Conservation (phyloP, 176 grass and related monocot genomes). For the Musa acuminata region DNA sequence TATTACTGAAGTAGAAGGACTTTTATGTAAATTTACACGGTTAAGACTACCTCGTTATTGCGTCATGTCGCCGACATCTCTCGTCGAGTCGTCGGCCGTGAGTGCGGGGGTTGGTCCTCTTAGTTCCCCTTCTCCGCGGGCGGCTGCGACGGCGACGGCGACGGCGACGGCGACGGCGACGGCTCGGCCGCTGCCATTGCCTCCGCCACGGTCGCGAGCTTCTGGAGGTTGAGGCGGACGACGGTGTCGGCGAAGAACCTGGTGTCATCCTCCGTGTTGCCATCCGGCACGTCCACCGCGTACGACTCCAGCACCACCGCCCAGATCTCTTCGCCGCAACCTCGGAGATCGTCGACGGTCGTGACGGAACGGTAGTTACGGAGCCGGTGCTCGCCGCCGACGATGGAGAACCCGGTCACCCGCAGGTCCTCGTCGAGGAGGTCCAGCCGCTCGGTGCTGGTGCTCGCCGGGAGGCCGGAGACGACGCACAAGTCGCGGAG, state of each 20-base stretch:
- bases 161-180: too few relatives aligned
- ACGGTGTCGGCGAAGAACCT: slow-evolving; percentile 17
- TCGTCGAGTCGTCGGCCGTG: neutral
- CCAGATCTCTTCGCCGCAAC: neutral
- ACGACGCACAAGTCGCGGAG: slow-evolving; percentile 9
- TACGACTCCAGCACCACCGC: slow-evolving; percentile 17
- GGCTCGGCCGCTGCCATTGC: neutral
- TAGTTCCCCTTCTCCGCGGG: neutral
- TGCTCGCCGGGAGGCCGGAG: slow-evolving; percentile 15
- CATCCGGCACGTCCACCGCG: slow-evolving; percentile 13
- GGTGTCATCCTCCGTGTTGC: slow-evolving; percentile 6
- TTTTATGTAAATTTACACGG: neutral
- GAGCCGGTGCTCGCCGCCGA: slow-evolving; percentile 15
- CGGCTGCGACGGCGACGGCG: neutral
- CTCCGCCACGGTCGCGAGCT: slow-evolving; percentile 2
- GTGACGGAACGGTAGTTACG: slow-evolving; percentile 8
- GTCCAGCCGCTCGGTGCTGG: slow-evolving; percentile 16
- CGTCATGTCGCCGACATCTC: neutral
- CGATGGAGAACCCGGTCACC: slow-evolving; percentile 5
- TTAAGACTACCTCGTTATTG: neutral
- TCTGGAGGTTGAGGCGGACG: slow-evolving; percentile 18
- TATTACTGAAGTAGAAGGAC: neutral
- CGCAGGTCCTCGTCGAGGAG: neutral
- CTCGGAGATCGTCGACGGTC: slow-evolving; percentile 8
- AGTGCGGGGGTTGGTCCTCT: neutral